A percentile compares a stretch with the other conserved stretches of the same genome.
phyloP scores from a whole-genome alignment of 2,329 filamentous ascomycete genomes.

The Fusarium sp. region DNA sequence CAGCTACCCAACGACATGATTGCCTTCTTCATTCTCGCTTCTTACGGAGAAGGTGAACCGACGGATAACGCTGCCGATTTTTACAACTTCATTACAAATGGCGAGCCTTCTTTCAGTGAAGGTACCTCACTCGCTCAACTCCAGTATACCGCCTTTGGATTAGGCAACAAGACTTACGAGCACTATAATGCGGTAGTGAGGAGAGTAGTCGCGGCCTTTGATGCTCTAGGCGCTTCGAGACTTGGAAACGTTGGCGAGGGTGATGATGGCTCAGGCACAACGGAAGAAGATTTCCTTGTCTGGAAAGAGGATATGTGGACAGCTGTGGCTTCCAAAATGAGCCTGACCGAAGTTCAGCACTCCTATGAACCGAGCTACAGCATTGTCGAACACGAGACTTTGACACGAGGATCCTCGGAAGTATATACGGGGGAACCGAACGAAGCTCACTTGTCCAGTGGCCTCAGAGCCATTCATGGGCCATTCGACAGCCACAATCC shows the following conservation, averaged over 20 bases:
- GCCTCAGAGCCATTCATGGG: conserved; percentile 77
- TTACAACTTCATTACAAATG: conserved; percentile 91
- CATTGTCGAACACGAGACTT: conserved; percentile 80
- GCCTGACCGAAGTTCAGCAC: conserved; percentile 92
- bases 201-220: conserved; percentile 84
- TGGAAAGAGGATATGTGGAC: conserved; percentile 99
- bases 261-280: conserved; percentile 96
- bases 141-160: conserved; percentile 93
- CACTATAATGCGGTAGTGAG: conserved; percentile 99
- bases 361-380: conserved; percentile 94
- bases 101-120: conserved; percentile 87
- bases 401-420: conserved; percentile 79
- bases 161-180: conserved; percentile 99
- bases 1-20: conserved; percentile 89
- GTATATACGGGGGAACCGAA: conserved; percentile 97
- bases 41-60: conserved; percentile 97
- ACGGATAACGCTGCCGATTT: conserved; percentile 99
- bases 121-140: conserved; percentile 81
- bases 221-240: conserved; percentile 84
- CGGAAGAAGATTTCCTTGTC: conserved; percentile 98
- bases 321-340: conserved; percentile 84
- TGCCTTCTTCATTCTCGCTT: conserved; percentile 93
- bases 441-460: conserved; percentile 69
- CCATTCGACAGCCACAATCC: conserved; percentile 98
- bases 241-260: conserved; percentile 93